phyloP scores from a whole-genome alignment of 2,329 filamentous ascomycete species.

The Calonectria pauciramosa region DNA sequence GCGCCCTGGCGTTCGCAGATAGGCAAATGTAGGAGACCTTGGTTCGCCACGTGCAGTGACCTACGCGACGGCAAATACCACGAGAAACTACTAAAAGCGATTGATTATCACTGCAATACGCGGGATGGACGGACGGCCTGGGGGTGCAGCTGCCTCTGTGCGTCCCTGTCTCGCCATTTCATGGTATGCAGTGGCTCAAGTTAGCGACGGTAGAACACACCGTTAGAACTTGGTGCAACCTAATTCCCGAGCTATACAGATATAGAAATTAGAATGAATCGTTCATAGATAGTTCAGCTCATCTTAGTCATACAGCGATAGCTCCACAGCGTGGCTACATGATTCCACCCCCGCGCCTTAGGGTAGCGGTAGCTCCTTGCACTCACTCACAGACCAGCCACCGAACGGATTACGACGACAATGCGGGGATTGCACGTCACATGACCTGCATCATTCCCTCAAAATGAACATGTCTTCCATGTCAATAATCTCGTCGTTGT shows the following conservation, averaged over 20 bases:
- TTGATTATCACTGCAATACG: background rate
- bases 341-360: background rate
- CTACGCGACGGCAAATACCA: background rate
- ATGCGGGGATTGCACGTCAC: background rate
- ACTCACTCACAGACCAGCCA: background rate
- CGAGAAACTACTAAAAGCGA: background rate
- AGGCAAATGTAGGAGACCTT: background rate
- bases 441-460: background rate
- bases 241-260: background rate
- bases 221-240: background rate
- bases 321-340: background rate
- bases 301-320: background rate
- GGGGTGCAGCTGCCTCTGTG: background rate
- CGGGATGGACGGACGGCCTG: background rate
- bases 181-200: background rate
- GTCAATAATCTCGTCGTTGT: background rate
- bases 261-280: background rate
- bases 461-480: background rate
- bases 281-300: background rate
- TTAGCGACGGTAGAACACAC: background rate
- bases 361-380: too few relatives aligned
- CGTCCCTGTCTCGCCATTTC: background rate
- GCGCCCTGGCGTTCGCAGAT: background rate
- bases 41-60: too few relatives aligned
- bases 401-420: background rate